Percentiles rank a stretch among this genome's conserved stretches.
These are phyloP conservation scores for Pseudotulostoma volvatum DNA, from an alignment of 495 filamentous ascomycete genomes.

Conservation along the genomic window DNA sequence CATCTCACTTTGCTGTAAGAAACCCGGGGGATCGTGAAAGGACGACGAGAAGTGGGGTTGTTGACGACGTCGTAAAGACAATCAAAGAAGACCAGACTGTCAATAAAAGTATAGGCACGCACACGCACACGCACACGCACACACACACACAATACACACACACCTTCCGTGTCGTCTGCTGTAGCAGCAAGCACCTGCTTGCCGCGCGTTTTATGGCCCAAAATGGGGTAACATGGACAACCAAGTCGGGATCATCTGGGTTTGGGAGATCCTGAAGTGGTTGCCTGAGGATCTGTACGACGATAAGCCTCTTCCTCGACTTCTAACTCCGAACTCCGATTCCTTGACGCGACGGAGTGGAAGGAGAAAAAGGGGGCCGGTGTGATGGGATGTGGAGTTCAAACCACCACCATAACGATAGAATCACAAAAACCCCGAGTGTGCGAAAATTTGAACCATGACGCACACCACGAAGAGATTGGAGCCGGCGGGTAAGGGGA, in stretches of 20 bases:
- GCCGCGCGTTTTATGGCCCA: conserved; percentile 36
- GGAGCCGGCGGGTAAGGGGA: conserved; percentile 1
- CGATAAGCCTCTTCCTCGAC: no score
- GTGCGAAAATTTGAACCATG: conserved; percentile 16
- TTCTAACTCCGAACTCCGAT: no score
- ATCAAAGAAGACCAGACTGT: no score
- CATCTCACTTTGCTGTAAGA: neutral
- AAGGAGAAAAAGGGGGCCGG: no score
- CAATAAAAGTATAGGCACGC: no score
- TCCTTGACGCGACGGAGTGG: no score
- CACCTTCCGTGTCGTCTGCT: conserved; percentile 37
- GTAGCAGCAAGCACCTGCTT: conserved; percentile 41
- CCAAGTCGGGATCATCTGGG: no score
- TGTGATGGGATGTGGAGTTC: neutral
- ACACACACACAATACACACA: conserved; percentile 12
- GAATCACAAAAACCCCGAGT: conserved; percentile 5
- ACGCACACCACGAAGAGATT: conserved; percentile 10
- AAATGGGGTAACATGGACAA: conserved; percentile 38
- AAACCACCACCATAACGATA: neutral
- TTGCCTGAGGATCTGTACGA: no score
- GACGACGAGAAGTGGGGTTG: neutral
- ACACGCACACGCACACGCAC: no score
- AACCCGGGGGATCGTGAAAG: neutral
- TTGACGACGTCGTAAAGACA: no score
- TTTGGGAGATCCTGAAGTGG: no score